phyloP scores from a whole-genome alignment of 805 yeast species.

The Candida insectorum region DNA sequence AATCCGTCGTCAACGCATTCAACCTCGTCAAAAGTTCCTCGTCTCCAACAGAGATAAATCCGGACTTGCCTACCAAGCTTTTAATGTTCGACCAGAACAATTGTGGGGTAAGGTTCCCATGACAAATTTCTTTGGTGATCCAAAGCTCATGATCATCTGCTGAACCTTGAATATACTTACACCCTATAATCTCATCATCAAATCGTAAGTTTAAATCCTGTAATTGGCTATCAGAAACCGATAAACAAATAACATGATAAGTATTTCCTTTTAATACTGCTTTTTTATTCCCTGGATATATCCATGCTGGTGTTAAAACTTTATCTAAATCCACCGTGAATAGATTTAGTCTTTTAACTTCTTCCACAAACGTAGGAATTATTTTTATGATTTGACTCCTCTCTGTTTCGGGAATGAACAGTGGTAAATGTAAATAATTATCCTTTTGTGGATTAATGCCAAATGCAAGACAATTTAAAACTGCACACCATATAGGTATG shows the following conservation, averaged over 20 bases:
- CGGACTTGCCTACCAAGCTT: constrained; percentile 16
- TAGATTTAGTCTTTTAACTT: constrained; percentile 26
- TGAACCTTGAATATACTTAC: constrained; percentile 78
- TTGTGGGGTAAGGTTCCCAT: constrained; percentile 48
- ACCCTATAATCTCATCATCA: constrained; percentile 1
- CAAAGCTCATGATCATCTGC: constrained; percentile 93
- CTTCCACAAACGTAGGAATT: constrained; percentile 48
- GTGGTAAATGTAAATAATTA: constrained; percentile 8
- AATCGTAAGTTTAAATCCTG: constrained; percentile 3
- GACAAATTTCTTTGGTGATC: constrained; percentile 41
- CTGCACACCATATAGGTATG: constrained; percentile 89
- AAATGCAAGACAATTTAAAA: constrained; percentile 54
- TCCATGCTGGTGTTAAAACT: constrained; percentile 12
- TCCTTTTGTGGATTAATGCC: constrained; percentile 18
- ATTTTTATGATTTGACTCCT: constrained; percentile 43
- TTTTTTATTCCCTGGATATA: constrained; percentile 9
- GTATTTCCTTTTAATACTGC: constrained; percentile 1
- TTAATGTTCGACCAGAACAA: constrained; percentile 18
- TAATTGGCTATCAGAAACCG: constrained; percentile 9
- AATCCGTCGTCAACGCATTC: constrained; percentile 10
- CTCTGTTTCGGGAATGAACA: constrained; percentile 57
- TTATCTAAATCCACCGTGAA: constrained; percentile 4
- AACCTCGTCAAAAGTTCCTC: constrained; percentile 18
- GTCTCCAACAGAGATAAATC: constrained; percentile 13
- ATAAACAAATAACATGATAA: constrained; percentile 8